Conservation (phyloP, 352 stramenopile genomes). For the Sclerospora graminicola region DNA sequence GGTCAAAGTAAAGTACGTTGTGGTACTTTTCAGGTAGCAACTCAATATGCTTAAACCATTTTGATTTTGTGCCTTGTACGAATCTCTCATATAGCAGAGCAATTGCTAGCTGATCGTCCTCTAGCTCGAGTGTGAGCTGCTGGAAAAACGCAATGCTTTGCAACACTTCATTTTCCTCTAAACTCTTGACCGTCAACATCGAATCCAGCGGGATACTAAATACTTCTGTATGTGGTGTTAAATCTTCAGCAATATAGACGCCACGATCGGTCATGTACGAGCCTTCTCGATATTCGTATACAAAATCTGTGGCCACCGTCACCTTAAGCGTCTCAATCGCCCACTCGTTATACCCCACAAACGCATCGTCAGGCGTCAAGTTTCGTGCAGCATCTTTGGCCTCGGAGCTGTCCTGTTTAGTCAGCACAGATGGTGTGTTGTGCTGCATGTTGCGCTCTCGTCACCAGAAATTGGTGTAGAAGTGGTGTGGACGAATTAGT, state of each 20-base stretch:
- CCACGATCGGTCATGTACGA: slow-evolving; percentile 41
- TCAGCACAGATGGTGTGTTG: slow-evolving; percentile 1
- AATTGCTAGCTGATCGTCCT: slow-evolving; percentile 63
- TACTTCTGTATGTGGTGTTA: slow-evolving; percentile 57
- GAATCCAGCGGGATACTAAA: slow-evolving; percentile 54
- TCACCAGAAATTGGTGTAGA: slow-evolving; percentile 7
- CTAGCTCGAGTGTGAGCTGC: slow-evolving; percentile 23
- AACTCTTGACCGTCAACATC: slow-evolving; percentile 41
- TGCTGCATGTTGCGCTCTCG: slow-evolving; percentile 12
- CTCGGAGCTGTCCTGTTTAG: slow-evolving; percentile 1
- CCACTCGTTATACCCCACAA: slow-evolving; percentile 79
- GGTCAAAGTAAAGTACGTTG: slow-evolving; percentile 58
- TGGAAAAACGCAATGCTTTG: slow-evolving; percentile 40
- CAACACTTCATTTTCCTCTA: slow-evolving; percentile 23
- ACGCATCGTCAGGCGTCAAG: slow-evolving; percentile 10
- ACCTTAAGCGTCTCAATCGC: slow-evolving; percentile 39
- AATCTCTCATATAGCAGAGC: slow-evolving; percentile 66
- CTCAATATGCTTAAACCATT: slow-evolving; percentile 56
- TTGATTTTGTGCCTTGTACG: slow-evolving; percentile 27
- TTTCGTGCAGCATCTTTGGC: neutral
- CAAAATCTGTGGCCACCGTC: slow-evolving; percentile 61
- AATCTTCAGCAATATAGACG: slow-evolving; percentile 76
- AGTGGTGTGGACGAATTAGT: slow-evolving; percentile 1
- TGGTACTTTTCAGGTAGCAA: slow-evolving; percentile 50
- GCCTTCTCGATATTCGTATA: slow-evolving; percentile 50